These are phyloP conservation scores for Dactylonectria macrodidyma DNA, from an alignment of 2,329 filamentous ascomycete genomes.

Conservation along the genomic window DNA sequence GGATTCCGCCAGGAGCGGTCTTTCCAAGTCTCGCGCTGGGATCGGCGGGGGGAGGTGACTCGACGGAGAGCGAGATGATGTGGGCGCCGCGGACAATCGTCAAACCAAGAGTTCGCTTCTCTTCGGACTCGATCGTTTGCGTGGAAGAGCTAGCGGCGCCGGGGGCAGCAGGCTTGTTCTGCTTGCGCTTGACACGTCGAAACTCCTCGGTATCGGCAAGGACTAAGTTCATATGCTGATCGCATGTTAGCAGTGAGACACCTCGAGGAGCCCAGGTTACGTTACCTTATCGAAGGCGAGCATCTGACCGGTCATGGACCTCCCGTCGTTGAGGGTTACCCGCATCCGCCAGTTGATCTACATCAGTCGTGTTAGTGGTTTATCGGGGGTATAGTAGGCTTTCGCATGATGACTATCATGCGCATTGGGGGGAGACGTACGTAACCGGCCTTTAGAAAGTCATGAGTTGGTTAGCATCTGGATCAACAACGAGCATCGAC, in stretches of 20 bases:
- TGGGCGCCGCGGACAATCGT: slow-evolving; percentile 95
- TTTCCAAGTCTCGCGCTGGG: slow-evolving; percentile 91
- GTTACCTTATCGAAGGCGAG: slow-evolving; percentile 96
- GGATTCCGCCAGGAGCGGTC: slow-evolving; percentile 76
- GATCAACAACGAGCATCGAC: slow-evolving; percentile 57
- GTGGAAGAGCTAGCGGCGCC: slow-evolving; percentile 72
- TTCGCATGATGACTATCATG: slow-evolving; percentile 12
- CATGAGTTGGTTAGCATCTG: slow-evolving; percentile 72
- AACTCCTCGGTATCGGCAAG: slow-evolving; percentile 99
- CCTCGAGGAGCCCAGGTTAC: neutral
- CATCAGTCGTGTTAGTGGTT: slow-evolving; percentile 31
- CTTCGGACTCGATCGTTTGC: slow-evolving; percentile 88
- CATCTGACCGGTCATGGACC: slow-evolving; percentile 98
- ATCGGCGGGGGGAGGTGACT: slow-evolving; percentile 95
- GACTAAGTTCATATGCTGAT: slow-evolving; percentile 98
- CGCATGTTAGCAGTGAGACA: slow-evolving; percentile 28
- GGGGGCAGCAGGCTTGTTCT: slow-evolving; percentile 78
- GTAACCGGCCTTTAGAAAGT: slow-evolving; percentile 74
- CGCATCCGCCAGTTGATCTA: slow-evolving; percentile 99
- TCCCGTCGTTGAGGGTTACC: slow-evolving; percentile 93
- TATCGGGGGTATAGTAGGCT: neutral
- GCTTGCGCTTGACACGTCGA: slow-evolving; percentile 89
- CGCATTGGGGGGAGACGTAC: slow-evolving; percentile 65
- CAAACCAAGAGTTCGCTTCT: slow-evolving; percentile 96
- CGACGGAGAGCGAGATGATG: slow-evolving; percentile 94